phyloP scores from a whole-genome alignment of 345 rosid species.

The Alliaria petiolata region DNA sequence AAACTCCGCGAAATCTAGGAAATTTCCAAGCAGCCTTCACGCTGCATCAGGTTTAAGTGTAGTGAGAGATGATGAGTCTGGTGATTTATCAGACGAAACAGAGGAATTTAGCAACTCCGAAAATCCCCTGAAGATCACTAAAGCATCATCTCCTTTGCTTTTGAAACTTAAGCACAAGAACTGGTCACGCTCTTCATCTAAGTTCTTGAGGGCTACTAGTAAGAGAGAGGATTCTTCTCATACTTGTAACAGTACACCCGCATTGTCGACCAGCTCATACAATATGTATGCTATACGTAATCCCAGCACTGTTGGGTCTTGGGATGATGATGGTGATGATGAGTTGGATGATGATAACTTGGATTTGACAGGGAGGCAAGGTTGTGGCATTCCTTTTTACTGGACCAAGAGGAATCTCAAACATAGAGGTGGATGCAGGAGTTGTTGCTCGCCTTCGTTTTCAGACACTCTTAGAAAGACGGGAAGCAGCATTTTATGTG shows the following conservation, averaged over 20 bases:
- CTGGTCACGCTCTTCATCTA: conserved; percentile 54
- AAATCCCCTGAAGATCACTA: conserved; percentile 42
- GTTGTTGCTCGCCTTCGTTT: conserved; percentile 87
- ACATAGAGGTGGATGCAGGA: conserved; percentile 61
- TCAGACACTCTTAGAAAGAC: conserved; percentile 77
- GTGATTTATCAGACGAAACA: conserved; percentile 60
- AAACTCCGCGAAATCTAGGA: conserved; percentile 32
- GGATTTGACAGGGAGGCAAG: conserved; percentile 64
- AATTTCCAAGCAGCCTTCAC: conserved; percentile 40
- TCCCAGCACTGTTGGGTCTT: conserved; percentile 65
- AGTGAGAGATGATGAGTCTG: conserved; percentile 43
- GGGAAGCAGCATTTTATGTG: conserved; percentile 82
- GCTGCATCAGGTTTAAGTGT: conserved; percentile 36
- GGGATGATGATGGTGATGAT: conserved; percentile 64
- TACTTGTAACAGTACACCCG: conserved; percentile 74
- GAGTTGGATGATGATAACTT: conserved; percentile 66
- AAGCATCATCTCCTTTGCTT: conserved; percentile 60
- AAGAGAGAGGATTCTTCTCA: conserved; percentile 64
- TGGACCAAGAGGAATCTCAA: conserved; percentile 68
- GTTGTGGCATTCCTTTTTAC: conserved; percentile 93
- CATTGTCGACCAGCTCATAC: conserved; percentile 77
- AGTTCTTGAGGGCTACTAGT: conserved; percentile 44
- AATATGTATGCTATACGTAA: conserved; percentile 45
- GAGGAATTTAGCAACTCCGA: conserved; percentile 61
- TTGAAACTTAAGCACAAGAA: conserved; percentile 51